Base-by-base conservation (phyloP, 139 green algal species). In the Coelastrella sp. region DNA sequence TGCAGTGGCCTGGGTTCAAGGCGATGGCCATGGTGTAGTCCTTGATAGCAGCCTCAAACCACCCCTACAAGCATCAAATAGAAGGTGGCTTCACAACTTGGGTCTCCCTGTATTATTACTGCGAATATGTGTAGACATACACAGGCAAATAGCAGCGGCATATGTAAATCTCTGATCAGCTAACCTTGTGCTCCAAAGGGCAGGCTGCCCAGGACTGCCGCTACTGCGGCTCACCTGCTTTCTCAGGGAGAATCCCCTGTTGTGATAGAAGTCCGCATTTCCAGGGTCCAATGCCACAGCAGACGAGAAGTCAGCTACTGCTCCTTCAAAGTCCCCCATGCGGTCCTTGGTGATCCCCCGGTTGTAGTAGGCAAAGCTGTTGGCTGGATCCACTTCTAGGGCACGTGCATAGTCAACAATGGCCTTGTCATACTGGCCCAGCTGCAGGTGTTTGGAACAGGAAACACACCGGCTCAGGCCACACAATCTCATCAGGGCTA, bases 251-350 rank as follows among this genome's bases (percentile, higher is more conserved):
- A 97, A 99, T 24, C 97, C 97, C 1, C 96, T 83, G 92, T 98
- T 98, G 95, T 99, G 97, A 91, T 97, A 97, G 85, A 97, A 98
- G 92, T 99, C 97, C 4, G 96, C 94, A 80, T 96, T 97, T 11
- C 22, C 72, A 0, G 93, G 93, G 86, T 98, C 95, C 81, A 97
- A 65, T 12, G 81, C 76, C 17, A 98, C 97, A n/a, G 96, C 95
- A 6, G 87, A 56, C 0, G 84, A 94, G 89, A 98, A 98, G 87
- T 96, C 93, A 20, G 89, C 93, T 60, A 98, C 93, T 3, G 96
- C 96, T 1, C 90, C 93, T 1, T 83, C 70, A 73, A 95, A 98
- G 85, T 96, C 90, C 1, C 81, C 90, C 66, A 93, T 76, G 61
- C 91, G 82, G 85, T 95, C 92, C 27, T 88, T 90, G 1, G 94